phyloP scores from a whole-genome alignment of 2,329 filamentous ascomycete genomes.

The Penicillium verrucosum region DNA sequence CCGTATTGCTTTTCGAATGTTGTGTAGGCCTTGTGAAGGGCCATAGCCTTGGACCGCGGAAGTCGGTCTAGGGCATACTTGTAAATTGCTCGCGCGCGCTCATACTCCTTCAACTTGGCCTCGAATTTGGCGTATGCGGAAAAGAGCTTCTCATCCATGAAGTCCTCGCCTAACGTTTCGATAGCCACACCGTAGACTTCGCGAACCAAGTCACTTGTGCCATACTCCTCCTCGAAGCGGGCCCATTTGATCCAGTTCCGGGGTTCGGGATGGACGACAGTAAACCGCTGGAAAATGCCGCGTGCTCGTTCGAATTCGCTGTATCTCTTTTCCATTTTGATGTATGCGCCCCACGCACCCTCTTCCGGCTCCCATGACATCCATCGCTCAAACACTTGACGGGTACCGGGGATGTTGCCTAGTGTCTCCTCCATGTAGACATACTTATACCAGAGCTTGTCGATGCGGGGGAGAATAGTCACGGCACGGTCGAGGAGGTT shows the following conservation, averaged over 20 bases:
- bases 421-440: slow-evolving; percentile 98
- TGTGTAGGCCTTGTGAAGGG: slow-evolving; percentile 89
- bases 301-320: slow-evolving; percentile 87
- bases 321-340: slow-evolving; percentile 95
- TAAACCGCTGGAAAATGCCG: slow-evolving; percentile 85
- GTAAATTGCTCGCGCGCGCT: slow-evolving; percentile 90
- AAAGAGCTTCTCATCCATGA: slow-evolving; percentile 94
- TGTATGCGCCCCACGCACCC: slow-evolving; percentile 91
- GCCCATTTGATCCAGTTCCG: slow-evolving; percentile 99
- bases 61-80: slow-evolving; percentile 93
- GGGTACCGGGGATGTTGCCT: slow-evolving; percentile 84
- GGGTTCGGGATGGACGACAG: slow-evolving; percentile 87
- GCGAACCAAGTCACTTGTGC: slow-evolving; percentile 84
- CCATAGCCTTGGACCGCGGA: slow-evolving; percentile 78
- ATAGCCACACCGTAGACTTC: slow-evolving; percentile 88
- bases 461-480: slow-evolving; percentile 80
- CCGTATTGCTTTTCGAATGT: slow-evolving; percentile 98
- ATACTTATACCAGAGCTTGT: slow-evolving; percentile 99
- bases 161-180: slow-evolving; percentile 86
- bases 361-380: slow-evolving; percentile 98
- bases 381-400: slow-evolving; percentile 96
- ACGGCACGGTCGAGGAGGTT: slow-evolving; percentile 95
- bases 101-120: slow-evolving; percentile 90
- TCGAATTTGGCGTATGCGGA: slow-evolving; percentile 95
- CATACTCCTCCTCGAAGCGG: slow-evolving; percentile 92